Evolutionary conservation across 495 filamentous ascomycete genomes (phyloP).

Genomic region (Neurospora sp.): DNA sequence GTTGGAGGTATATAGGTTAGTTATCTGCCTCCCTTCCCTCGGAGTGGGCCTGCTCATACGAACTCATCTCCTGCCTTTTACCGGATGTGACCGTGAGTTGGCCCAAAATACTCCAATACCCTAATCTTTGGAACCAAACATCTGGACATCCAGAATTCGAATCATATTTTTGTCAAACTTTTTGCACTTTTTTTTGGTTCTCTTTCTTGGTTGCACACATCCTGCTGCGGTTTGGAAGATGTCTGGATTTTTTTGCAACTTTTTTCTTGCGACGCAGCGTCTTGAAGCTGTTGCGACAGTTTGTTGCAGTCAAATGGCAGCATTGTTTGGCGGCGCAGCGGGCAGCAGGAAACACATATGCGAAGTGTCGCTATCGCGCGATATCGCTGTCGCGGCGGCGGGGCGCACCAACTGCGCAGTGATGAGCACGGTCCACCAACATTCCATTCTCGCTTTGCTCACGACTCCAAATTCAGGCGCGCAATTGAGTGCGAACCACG

Average conservation of each 20-base stretch:
- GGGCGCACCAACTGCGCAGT: neutral
- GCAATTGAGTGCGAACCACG: neutral
- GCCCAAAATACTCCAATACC: slow-evolving; percentile 26
- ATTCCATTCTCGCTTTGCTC: neutral
- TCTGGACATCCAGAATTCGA: slow-evolving; percentile 26
- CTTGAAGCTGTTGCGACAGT: neutral
- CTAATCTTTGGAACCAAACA: slow-evolving; percentile 26
- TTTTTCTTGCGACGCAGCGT: too few relatives aligned
- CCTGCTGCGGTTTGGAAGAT: neutral
- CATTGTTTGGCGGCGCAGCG: neutral
- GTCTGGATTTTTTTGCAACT: neutral
- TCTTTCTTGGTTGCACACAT: neutral
- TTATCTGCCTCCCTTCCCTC: neutral
- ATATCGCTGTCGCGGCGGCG: neutral
- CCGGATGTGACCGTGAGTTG: slow-evolving; percentile 33
- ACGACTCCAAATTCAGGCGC: neutral
- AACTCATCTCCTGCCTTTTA: slow-evolving; percentile 33
- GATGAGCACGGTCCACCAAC: neutral
- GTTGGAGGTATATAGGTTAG: slow-evolving; percentile 8
- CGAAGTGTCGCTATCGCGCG: neutral
- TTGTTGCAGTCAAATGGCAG: neutral
- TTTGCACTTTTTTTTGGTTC: neutral
- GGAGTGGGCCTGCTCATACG: slow-evolving; percentile 29
- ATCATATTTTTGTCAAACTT: slow-evolving; percentile 16
- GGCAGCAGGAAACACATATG: too few relatives aligned